Evolutionary conservation across 1,139 yeast genomes (phyloP), one percentile per base, ranked within the genome.

Genomic region (Hansenula lynferdii): DNA sequence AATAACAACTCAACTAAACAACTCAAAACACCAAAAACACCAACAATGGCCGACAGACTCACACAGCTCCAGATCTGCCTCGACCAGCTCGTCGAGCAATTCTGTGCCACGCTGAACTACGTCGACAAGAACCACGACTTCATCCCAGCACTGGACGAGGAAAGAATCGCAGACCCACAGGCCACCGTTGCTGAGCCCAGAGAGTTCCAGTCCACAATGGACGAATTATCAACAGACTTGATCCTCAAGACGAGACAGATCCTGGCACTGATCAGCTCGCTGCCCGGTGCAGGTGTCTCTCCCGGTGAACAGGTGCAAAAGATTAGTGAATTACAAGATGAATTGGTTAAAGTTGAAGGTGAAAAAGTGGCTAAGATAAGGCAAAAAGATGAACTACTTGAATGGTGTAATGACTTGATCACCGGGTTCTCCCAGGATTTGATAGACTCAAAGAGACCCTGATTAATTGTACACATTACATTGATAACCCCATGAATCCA

Each of bases 201-300:
- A 18, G 62, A 62, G 42, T 65, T 68, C 44, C 58, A 62, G 38
- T 75, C 72, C 34, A 79, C 85, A 10, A 65, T 83, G 31, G 80
- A 79, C 50, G 94, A 84, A 52, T 69, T 92, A 16, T 77, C 96
- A 2, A 77, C 85, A 0, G 97, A 92, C 56, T 75, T 92, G 16
- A 85, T 90, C 20, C 64, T 87, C 43, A 89, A 90, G 54, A 77
- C 95, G 5, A 73, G 95, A 49, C 98, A 92, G 57, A 85, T 90
- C 16, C 77, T 86, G 36, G 79, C 85, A 60, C 73, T 92, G 29
- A 89, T 92, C 24, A 95, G 86, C 56, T 79, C 95, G 3, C 65
- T 92, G 35, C 98, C 99, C 0, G 98, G 97, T 4, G 85, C 89
- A 3, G 96, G 95, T 12, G 89, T 85, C 1, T 78, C 90, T 3